Base-by-base conservation (phyloP, 2,329 filamentous ascomycete species). In the Trichoderma atroviride region DNA sequence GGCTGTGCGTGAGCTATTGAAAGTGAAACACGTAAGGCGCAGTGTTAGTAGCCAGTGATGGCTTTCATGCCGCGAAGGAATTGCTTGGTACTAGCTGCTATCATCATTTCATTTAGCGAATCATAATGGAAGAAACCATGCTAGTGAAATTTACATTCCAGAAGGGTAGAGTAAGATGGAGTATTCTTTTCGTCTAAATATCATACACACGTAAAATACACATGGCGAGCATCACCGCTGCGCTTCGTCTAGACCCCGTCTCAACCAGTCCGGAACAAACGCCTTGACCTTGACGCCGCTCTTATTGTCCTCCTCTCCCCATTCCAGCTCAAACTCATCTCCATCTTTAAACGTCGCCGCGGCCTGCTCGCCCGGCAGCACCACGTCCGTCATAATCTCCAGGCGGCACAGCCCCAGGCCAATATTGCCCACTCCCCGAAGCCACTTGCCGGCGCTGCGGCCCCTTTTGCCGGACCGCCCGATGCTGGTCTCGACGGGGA, bases 341-440 rank as follows among this genome's bases (percentile, higher is more conserved):
- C 84, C 85, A 0, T 87, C 84, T 70, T 82, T 87, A 76, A 85
- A 92, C 22, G 86, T 86, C 1, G 89, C 88, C 5, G 87, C 86
- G 0, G 87, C 86, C 72, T 91, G 89, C 69, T 88, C 87, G 5
- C 89, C 91, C 2, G 91, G 91, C 66, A 96, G 82, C 40, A 84
- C 83, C 59, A 96, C 82, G 76, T 93, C 91, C 5, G 93, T 97
- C 94, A 97, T 97, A 77, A 91, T 90, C 81, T 97, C 94, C 74
- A 98, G 81, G 31, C 95, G 89, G 77, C 95, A 97, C 73, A 97
- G 81, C 2, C 90, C 95, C 64, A 99, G 83, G 1, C 96, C 96
- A 35, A 98, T 81, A 77, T 97, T 97, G 0, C 94, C 95, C 16
- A 95, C 83, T 0, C 92, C 91, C 37, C 83, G 83, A 64, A 98